Evolutionary conservation across 371 early-diverging fungal genomes (phyloP).

Genomic region (Lichtheimia corymbifera): DNA sequence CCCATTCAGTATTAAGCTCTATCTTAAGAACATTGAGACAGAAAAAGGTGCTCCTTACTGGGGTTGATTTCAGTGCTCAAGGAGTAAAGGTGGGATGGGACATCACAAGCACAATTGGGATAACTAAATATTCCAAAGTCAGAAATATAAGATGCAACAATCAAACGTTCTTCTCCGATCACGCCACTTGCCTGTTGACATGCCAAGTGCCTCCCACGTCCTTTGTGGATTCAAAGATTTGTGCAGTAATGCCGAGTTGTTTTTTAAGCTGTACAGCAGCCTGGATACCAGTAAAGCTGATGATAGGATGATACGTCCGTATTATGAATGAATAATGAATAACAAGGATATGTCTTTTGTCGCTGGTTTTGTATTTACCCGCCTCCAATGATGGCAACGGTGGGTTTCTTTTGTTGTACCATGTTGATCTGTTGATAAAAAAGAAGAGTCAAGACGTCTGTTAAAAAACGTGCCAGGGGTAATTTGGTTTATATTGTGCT

Average conservation of each 20-base stretch:
- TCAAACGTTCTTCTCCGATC: too few species aligned
- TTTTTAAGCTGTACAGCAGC: slow-evolving; percentile 58
- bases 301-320: neutral
- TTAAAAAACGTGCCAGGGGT: too few species aligned
- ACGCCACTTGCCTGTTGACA: slow-evolving; percentile 16
- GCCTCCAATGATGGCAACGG: slow-evolving; percentile 21
- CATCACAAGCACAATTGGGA: slow-evolving; percentile 10
- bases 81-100: slow-evolving; percentile 52
- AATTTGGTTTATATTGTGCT: too few species aligned
- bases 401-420: neutral
- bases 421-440: too few species aligned
- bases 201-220: slow-evolving; percentile 68
- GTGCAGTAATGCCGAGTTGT: slow-evolving; percentile 42
- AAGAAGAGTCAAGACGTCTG: too few species aligned
- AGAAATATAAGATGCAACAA: slow-evolving; percentile 2
- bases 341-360: neutral
- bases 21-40: slow-evolving; percentile 18
- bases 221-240: slow-evolving; percentile 53
- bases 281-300: slow-evolving; percentile 60
- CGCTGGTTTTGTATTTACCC: slow-evolving; percentile 7
- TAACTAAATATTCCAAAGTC: slow-evolving; percentile 56
- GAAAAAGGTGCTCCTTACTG: slow-evolving; percentile 17
- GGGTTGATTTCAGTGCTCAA: slow-evolving; percentile 51
- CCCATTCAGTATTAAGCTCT: slow-evolving; percentile 32
- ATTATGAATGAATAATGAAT: neutral